Conservation (phyloP, 192 early-diverging fungal genomes). For the Jimgerdemannia flammicorona region DNA sequence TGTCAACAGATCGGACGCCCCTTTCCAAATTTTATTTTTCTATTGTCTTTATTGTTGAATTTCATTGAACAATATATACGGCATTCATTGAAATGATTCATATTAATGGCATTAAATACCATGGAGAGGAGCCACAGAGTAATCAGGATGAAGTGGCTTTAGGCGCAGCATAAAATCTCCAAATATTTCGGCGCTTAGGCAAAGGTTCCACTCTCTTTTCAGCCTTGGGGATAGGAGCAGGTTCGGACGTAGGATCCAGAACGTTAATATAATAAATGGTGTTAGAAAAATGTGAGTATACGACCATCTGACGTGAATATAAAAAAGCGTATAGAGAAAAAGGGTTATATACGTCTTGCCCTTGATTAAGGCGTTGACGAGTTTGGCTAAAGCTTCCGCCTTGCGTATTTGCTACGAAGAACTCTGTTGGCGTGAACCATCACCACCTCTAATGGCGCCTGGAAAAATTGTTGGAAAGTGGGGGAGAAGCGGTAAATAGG, state of each 20-base stretch:
- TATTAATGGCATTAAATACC: no score
- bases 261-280: neutral
- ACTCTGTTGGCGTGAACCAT: slow-evolving; percentile 59
- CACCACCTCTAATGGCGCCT: slow-evolving; percentile 39
- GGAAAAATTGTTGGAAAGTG: no score
- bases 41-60: no score
- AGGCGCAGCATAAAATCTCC: neutral
- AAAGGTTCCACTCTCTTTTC: neutral
- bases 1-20: no score
- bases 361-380: slow-evolving; percentile 33
- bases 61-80: no score
- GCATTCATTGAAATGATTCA: no score
- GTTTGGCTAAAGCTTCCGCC: slow-evolving; percentile 53
- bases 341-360: slow-evolving; percentile 1
- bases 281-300: neutral
- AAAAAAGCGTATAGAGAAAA: neutral
- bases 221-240: neutral
- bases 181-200: neutral
- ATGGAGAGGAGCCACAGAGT: no score
- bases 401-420: slow-evolving; percentile 53
- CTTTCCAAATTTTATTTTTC: no score
- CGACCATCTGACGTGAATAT: neutral
- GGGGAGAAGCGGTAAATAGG: no score
- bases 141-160: neutral
- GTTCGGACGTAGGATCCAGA: no score